Percentiles rank a stretch among this genome's conserved stretches.
phyloP scores from a whole-genome alignment of 2,329 filamentous ascomycete genomes.

The Monilinia fructicola region DNA sequence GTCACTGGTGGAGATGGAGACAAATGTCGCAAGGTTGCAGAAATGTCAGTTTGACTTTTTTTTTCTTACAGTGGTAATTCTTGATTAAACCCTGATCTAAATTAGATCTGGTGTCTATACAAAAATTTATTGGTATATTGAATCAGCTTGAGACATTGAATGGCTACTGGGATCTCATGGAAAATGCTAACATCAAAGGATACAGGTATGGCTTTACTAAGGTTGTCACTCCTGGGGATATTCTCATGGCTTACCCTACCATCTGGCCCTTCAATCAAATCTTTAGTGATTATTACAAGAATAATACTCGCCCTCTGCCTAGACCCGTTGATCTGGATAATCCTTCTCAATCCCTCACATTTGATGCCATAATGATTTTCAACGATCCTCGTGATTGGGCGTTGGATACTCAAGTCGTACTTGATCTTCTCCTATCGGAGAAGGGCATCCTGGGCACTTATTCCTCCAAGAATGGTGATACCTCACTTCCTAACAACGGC shows the following conservation, averaged over 20 bases:
- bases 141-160: not conserved
- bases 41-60: conserved; percentile 43
- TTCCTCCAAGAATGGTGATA: conserved; percentile 67
- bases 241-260: conserved; percentile 67
- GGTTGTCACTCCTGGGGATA: conserved; percentile 83
- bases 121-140: not conserved
- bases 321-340: conserved; percentile 46
- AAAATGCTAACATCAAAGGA: conserved; percentile 20
- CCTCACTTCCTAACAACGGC: conserved; percentile 66
- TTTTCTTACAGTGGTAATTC: conserved; percentile 35
- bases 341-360: conserved; percentile 58
- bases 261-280: conserved; percentile 82
- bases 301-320: conserved; percentile 59
- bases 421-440: conserved; percentile 78
- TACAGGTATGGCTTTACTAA: conserved; percentile 70
- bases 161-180: not conserved
- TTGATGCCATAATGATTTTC: conserved; percentile 90
- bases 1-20: conserved; percentile 60
- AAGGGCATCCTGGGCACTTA: conserved; percentile 79
- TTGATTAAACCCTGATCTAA: not conserved
- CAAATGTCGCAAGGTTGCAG: conserved; percentile 59
- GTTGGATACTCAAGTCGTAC: conserved; percentile 79
- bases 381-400: conserved; percentile 97
- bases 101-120: not conserved
- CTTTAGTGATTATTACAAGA: conserved; percentile 60